Evolutionary conservation across 2,329 filamentous ascomycete species (phyloP).

Genomic region (Tolypocladium inflatum): DNA sequence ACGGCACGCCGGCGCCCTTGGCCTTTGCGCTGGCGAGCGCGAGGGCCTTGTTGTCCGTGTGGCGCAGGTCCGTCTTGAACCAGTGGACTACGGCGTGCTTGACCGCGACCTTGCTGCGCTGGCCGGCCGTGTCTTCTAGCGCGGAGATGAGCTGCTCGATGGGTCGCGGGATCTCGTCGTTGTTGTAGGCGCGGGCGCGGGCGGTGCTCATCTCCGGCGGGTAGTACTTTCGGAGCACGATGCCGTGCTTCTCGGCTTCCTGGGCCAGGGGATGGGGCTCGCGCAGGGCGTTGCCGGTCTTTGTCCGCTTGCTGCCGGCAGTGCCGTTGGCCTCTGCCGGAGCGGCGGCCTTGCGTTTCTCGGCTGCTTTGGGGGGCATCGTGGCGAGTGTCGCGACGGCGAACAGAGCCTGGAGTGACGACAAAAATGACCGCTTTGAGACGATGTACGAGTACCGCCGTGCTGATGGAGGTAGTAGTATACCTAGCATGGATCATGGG

Average conservation of each 20-base stretch:
- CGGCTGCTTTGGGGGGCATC: conserved; percentile 17
- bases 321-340: conserved; percentile 12
- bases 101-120: conserved; percentile 40
- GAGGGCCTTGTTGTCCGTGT: conserved; percentile 63
- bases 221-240: conserved; percentile 68
- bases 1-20: conserved; percentile 55
- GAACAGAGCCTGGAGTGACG: background rate
- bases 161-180: conserved; percentile 60
- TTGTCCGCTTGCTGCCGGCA: conserved; percentile 22
- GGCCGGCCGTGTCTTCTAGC: conserved; percentile 47
- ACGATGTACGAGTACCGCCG: background rate
- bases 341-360: conserved; percentile 19
- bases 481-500: background rate
- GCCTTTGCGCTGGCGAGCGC: conserved; percentile 57
- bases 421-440: background rate
- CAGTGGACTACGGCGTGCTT: conserved; percentile 69
- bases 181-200: conserved; percentile 64
- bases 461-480: no score
- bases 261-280: conserved; percentile 36
- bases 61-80: conserved; percentile 78
- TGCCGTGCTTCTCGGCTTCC: conserved; percentile 43
- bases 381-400: conserved; percentile 7
- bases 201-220: conserved; percentile 78
- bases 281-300: conserved; percentile 24
- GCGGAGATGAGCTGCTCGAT: conserved; percentile 58